Evolutionary conservation across 2,329 filamentous ascomycete species (phyloP).

Genomic region (Colletotrichum karsti): DNA sequence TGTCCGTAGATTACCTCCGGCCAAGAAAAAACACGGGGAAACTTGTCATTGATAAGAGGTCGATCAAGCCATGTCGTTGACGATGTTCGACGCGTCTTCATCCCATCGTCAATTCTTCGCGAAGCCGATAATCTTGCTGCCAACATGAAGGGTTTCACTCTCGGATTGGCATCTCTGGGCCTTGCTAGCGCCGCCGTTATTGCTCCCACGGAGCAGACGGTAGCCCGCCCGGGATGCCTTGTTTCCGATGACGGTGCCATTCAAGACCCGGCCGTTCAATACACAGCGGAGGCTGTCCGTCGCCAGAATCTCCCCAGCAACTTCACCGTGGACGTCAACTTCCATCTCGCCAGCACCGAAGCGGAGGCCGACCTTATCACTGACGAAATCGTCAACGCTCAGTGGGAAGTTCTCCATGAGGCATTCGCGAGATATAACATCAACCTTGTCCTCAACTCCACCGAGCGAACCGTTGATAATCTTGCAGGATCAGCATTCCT

Average conservation of each 20-base stretch:
- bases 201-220: not conserved
- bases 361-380: constrained; percentile 31
- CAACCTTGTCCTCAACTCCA: constrained; percentile 34
- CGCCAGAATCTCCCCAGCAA: constrained; percentile 29
- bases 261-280: not conserved
- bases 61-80: too few species aligned
- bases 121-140: not conserved
- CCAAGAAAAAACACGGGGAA: not conserved
- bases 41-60: not conserved
- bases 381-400: constrained; percentile 29
- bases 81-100: too few species aligned
- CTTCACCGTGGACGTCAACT: constrained; percentile 35
- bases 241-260: constrained; percentile 19
- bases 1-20: not conserved
- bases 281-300: not conserved
- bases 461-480: constrained; percentile 34
- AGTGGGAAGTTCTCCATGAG: constrained; percentile 32
- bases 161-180: constrained; percentile 10
- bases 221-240: constrained; percentile 12
- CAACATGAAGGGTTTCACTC: constrained; percentile 1
- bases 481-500: constrained; percentile 31
- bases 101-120: not conserved
- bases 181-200: not conserved
- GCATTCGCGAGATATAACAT: constrained; percentile 33
- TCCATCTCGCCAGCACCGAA: constrained; percentile 36